phyloP scores from a whole-genome alignment of 2,329 filamentous ascomycete species.

The Sordariomycetes sp. region DNA sequence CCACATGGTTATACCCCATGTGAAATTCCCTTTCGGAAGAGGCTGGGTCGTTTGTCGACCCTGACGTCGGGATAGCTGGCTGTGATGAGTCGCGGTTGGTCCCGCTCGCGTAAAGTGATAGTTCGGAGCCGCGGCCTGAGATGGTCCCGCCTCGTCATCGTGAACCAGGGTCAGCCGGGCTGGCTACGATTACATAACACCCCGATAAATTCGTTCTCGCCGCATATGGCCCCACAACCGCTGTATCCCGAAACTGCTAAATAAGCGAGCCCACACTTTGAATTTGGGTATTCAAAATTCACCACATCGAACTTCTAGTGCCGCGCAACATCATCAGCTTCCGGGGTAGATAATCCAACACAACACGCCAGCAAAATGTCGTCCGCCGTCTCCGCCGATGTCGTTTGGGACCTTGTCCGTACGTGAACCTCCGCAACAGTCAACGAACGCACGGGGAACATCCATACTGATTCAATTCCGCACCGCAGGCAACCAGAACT shows the following conservation, averaged over 20 bases:
- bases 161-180: neutral
- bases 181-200: neutral
- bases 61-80: neutral
- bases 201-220: neutral
- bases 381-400: constrained; percentile 75
- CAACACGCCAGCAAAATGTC: constrained; percentile 38
- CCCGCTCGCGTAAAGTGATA: neutral
- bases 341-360: constrained; percentile 1
- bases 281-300: constrained; percentile 8
- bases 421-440: constrained; percentile 36
- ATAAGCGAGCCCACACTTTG: constrained; percentile 32
- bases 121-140: neutral
- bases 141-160: neutral
- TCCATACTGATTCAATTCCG: neutral
- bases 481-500: constrained; percentile 67
- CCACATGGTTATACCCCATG: neutral
- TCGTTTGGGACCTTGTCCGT: constrained; percentile 94
- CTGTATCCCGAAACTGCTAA: constrained; percentile 2
- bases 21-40: neutral
- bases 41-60: neutral
- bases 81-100: neutral
- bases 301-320: neutral
- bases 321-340: neutral
- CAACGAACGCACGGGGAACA: neutral
- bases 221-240: neutral